Percentiles rank a stretch among this genome's conserved stretches.
phyloP scores from a whole-genome alignment of 495 filamentous ascomycete genomes.

The Trypethelium eluteriae region DNA sequence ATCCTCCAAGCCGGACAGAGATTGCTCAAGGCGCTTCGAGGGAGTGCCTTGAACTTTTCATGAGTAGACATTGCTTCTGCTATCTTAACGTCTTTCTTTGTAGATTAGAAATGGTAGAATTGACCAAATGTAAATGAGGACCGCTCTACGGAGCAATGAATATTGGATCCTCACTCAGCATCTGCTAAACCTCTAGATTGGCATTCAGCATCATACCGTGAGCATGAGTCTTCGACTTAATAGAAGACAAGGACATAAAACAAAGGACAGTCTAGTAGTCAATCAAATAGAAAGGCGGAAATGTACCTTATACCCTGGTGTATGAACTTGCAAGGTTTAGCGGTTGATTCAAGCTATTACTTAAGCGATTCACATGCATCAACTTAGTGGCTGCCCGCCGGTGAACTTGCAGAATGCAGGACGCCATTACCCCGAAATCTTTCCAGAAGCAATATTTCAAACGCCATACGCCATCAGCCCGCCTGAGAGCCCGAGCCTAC shows the following conservation, averaged over 20 bases:
- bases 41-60: not conserved
- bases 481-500: not conserved
- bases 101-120: no score
- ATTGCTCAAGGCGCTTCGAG: not conserved
- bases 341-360: not conserved
- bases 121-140: no score
- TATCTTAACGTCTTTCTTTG: no score
- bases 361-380: constrained; percentile 1
- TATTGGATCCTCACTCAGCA: no score
- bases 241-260: no score
- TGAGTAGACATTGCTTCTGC: no score
- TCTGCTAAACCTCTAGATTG: no score
- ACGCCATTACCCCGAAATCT: not conserved
- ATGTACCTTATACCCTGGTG: not conserved
- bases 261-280: no score
- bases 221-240: no score
- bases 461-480: not conserved
- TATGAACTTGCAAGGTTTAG: not conserved
- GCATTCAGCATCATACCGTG: no score
- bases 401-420: not conserved
- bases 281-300: no score
- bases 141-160: no score
- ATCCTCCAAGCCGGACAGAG: not conserved
- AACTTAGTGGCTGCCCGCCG: not conserved
- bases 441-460: not conserved